These are phyloP conservation scores for Globisporangium emineosum DNA, from an alignment of 352 stramenopile genomes.

Conservation along the genomic window DNA sequence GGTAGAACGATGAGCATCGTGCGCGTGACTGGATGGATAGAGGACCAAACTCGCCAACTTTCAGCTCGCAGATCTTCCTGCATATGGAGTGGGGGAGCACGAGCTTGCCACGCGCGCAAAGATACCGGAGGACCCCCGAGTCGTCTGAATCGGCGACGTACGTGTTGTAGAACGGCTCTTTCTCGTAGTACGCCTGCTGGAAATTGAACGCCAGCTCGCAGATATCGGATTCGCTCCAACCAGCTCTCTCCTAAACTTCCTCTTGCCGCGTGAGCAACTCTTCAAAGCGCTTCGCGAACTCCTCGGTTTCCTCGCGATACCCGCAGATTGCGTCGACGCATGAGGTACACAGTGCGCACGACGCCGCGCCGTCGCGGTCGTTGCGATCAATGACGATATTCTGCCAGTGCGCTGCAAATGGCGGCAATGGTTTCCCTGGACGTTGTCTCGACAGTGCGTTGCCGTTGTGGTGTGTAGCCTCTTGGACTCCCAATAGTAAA, in stretches of 20 bases:
- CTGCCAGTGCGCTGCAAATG: conserved; percentile 9
- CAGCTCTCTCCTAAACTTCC: conserved; percentile 14
- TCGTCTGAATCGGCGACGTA: conserved; percentile 21
- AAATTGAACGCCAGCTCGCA: conserved; percentile 19
- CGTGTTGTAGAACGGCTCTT: conserved; percentile 18
- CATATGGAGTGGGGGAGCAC: background rate
- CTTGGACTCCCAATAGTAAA: background rate
- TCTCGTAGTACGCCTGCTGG: conserved; percentile 20
- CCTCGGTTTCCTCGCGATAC: conserved; percentile 19
- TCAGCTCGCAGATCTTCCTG: background rate
- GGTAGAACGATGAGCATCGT: conserved; percentile 4
- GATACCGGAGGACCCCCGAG: conserved; percentile 11
- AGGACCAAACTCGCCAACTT: background rate
- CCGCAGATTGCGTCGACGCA: conserved; percentile 15
- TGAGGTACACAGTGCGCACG: conserved; percentile 12
- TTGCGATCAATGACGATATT: conserved; percentile 1
- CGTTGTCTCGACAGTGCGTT: background rate
- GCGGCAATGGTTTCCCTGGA: background rate
- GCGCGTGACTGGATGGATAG: conserved; percentile 3
- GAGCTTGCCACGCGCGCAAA: conserved; percentile 8
- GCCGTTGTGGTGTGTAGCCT: background rate
- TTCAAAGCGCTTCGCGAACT: conserved; percentile 19
- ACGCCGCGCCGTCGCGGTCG: background rate
- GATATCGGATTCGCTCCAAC: conserved; percentile 11
- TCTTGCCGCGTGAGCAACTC: conserved; percentile 11